Evolutionary conservation across 2,329 filamentous ascomycete genomes (phyloP).

Genomic region (Cercospora sp.): DNA sequence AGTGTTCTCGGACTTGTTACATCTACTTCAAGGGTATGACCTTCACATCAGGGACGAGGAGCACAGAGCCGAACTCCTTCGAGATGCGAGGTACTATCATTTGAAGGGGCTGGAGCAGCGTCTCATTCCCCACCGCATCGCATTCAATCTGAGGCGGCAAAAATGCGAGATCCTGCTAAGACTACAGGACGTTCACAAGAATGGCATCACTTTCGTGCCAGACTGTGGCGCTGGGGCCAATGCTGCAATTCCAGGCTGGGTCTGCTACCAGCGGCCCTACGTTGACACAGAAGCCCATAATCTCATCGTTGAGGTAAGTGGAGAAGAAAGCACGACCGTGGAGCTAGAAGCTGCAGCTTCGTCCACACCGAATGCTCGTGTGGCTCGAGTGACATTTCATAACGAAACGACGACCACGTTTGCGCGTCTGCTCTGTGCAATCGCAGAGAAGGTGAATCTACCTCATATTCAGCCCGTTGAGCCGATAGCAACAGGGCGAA

Average conservation of each 20-base stretch:
- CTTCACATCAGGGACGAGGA: conserved; percentile 71
- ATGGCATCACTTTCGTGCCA: conserved; percentile 67
- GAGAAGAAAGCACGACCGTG: conserved; percentile 53
- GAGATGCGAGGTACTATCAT: conserved; percentile 90
- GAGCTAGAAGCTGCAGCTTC: conserved; percentile 22
- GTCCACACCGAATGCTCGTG: conserved; percentile 17
- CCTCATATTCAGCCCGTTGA: conserved; percentile 61
- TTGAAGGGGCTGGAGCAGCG: conserved; percentile 88
- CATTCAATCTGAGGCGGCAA: conserved; percentile 68
- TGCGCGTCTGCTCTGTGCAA: conserved; percentile 71
- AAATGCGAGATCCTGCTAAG: conserved; percentile 75
- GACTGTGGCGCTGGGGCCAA: conserved; percentile 42
- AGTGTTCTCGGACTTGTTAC: conserved; percentile 78
- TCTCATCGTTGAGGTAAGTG: conserved; percentile 76
- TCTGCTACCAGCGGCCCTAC: conserved; percentile 81
- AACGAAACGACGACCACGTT: conserved; percentile 69
- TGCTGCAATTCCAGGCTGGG: conserved; percentile 52
- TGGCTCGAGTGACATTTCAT: conserved; percentile 66
- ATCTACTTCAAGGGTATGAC: conserved; percentile 80
- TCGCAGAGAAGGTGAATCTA: conserved; percentile 76
- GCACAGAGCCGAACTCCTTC: conserved; percentile 74
- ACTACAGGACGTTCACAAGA: conserved; percentile 84
- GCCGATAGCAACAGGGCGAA: conserved; percentile 61
- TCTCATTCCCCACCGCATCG: conserved; percentile 73
- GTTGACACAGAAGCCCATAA: conserved; percentile 74